These are phyloP conservation scores for Acacia pycnantha DNA, from an alignment of 331 rosid genomes.

Conservation along the genomic window DNA sequence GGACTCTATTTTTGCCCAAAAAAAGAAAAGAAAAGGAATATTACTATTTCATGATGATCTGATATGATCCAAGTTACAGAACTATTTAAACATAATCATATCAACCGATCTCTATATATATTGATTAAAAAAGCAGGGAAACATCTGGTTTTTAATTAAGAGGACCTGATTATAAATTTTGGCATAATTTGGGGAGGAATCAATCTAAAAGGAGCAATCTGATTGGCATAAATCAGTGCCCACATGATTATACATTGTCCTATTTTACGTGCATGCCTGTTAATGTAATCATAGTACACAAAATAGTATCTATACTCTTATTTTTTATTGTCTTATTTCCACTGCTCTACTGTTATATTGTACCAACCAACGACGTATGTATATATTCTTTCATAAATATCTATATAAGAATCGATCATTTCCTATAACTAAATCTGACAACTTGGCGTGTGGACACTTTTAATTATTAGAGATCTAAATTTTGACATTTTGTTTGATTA, in stretches of 20 bases:
- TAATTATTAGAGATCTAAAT: constrained; percentile 25
- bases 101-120: background rate
- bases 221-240: constrained; percentile 29
- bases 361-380: background rate
- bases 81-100: background rate
- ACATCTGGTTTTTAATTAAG: background rate
- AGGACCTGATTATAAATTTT: background rate
- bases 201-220: constrained; percentile 30
- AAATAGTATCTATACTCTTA: background rate
- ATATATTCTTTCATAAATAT: background rate
- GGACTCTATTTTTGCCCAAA: background rate
- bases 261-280: constrained; percentile 27
- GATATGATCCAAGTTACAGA: background rate
- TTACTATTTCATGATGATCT: too few species aligned
- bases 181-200: constrained; percentile 10
- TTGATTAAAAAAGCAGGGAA: background rate
- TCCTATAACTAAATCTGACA: constrained; percentile 13
- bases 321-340: constrained; percentile 18
- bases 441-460: constrained; percentile 7
- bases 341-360: constrained; percentile 21
- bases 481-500: constrained; percentile 6
- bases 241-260: constrained; percentile 38
- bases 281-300: constrained; percentile 21
- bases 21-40: background rate
- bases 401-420: background rate